Evolutionary conservation across 768 basidiomycete species (phyloP).

Genomic region (Glaciozyma martinii): DNA sequence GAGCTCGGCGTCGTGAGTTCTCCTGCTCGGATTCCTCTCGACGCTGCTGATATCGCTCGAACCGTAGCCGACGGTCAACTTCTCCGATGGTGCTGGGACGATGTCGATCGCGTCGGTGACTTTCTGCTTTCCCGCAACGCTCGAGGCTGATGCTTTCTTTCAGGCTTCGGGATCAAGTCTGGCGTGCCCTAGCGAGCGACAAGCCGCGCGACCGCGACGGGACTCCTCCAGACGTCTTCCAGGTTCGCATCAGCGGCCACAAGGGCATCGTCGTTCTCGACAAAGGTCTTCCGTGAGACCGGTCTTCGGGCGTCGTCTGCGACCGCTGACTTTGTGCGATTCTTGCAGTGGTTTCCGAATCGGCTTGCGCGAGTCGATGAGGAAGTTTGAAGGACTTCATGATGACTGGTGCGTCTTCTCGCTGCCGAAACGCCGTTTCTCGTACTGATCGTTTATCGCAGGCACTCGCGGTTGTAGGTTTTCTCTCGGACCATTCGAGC

Average conservation of each 20-base stretch:
- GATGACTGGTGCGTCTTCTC: no score
- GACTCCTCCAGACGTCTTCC: slow-evolving; percentile 5
- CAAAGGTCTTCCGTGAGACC: not conserved
- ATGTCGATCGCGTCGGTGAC: not conserved
- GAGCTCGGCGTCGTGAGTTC: slow-evolving; percentile 3
- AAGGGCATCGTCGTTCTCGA: slow-evolving; percentile 19
- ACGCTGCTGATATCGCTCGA: no score
- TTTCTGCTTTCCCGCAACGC: not conserved
- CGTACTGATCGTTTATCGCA: no score
- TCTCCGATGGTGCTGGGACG: slow-evolving; percentile 11
- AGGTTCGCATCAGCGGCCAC: slow-evolving; percentile 14
- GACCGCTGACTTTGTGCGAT: no score
- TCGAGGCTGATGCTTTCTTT: not conserved
- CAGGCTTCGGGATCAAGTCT: slow-evolving; percentile 18
- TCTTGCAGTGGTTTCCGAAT: no score
- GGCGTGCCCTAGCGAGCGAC: slow-evolving; percentile 1
- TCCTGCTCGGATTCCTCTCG: no score
- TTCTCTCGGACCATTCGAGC: not conserved
- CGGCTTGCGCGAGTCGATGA: slow-evolving; percentile 1
- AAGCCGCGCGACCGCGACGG: slow-evolving; percentile 1
- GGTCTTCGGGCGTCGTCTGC: not conserved
- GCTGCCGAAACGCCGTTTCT: no score
- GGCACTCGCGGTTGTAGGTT: not conserved
- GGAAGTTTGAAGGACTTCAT: slow-evolving; percentile 1
- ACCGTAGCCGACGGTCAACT: not conserved